Evolutionary conservation across 306 rosid species (phyloP), one percentile per base, ranked within the genome.

Genomic region (Acmispon strigosus): DNA sequence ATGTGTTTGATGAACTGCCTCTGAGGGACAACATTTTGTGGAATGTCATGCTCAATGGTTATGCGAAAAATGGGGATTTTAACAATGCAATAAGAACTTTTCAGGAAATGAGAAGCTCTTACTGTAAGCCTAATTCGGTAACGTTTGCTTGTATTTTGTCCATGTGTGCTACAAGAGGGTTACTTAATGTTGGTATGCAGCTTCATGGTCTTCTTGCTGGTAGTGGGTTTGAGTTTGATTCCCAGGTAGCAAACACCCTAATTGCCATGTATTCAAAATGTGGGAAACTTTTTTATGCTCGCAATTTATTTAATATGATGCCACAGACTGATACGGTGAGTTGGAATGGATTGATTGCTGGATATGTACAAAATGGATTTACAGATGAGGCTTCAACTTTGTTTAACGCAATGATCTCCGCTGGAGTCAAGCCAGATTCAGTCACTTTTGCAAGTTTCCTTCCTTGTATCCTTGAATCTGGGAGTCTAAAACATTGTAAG

Each of bases 1-100:
- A 3, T 13, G 60, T 92, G 80, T 92, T 92, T 62, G 94, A 89
- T 76, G 80, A 84, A 78, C 78, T 89, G 76, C 87, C 90, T 59
- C 9, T 10, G 29, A 89, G 70, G 81, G 98, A 87, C 41, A 44
- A 62, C 61, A 79, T 91, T 76, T 55, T 83, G 74, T 92, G 96
- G 90, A 92, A 89, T 82, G 96, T 92, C 45, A 84, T 92, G 96
- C 92, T 92, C 60, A 63, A 74, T 60, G 92, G 88, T 49, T 87
- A 87, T 78, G 90, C 65, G 36, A 89, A 77, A 70, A 81, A 39
- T 70, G 89, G 89, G 65, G 90, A 92, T 44, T 67, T 75, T 32
- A 29, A 34, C 58, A 84, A 71, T 49, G 84, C 92, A 3, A 16
- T 86, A 4, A 44, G 58, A 47, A 78, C 77, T 62, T 86, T 87